Percentiles rank a stretch among this genome's conserved stretches.
These are phyloP conservation scores for Trypanosoma cruzi DNA, from an alignment of 208 protist genomes.

Conservation along the genomic window DNA sequence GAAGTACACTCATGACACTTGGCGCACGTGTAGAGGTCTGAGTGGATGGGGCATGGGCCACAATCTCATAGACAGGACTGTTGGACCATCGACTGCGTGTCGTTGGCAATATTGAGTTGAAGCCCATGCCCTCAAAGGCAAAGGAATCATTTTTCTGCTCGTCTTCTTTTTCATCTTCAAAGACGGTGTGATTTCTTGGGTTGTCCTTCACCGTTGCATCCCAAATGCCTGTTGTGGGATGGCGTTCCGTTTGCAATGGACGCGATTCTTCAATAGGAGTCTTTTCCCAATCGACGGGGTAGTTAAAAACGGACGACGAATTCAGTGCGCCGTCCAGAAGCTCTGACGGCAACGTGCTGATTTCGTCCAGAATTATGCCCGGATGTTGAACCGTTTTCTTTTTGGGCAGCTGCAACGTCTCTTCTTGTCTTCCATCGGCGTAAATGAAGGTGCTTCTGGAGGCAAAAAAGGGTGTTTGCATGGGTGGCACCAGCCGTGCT, in stretches of 20 bases:
- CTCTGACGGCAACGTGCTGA: not conserved
- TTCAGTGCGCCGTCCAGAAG: not conserved
- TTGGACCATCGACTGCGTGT: constrained; percentile 16
- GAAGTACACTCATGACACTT: constrained; percentile 5
- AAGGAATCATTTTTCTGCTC: not conserved
- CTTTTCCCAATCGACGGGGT: not conserved
- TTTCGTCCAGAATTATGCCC: not conserved
- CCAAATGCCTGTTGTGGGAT: not conserved
- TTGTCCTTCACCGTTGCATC: not conserved
- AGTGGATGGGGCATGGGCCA: constrained; percentile 14
- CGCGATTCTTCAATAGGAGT: not conserved
- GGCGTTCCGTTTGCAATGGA: not conserved
- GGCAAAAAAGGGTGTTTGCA: constrained; percentile 11
- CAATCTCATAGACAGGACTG: constrained; percentile 22
- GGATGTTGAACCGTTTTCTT: not conserved
- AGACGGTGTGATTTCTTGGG: not conserved
- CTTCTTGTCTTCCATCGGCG: not conserved
- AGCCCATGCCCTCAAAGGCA: not conserved
- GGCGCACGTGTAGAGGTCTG: constrained; percentile 12
- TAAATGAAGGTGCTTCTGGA: constrained; percentile 19
- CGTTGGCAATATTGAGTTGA: not conserved
- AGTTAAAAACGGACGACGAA: not conserved
- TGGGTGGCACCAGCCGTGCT: not conserved
- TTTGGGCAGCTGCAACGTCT: not conserved
- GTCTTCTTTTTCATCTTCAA: not conserved